Evolutionary conservation across 202 grass and related monocot genomes (phyloP).

Genomic region (Zoysia matrella): DNA sequence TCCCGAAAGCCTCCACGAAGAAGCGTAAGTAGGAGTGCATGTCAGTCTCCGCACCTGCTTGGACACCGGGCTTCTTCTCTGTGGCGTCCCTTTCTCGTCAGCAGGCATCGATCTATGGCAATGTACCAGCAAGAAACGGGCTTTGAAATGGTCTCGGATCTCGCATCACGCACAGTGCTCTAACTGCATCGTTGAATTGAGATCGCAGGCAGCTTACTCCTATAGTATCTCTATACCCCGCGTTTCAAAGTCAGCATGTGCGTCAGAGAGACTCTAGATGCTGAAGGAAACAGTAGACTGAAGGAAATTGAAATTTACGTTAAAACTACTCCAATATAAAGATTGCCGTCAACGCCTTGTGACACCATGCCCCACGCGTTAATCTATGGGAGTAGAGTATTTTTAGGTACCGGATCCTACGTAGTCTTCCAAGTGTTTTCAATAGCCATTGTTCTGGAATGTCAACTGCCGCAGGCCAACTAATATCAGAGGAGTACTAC

Average conservation of each 20-base stretch:
- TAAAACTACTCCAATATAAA: background rate
- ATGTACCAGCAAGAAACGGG: background rate
- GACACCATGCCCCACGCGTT: background rate
- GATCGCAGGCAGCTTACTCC: background rate
- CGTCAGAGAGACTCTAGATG: background rate
- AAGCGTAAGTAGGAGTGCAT: no score
- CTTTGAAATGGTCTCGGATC: background rate
- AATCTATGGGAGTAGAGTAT: background rate
- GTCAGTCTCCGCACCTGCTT: no score
- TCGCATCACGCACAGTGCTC: background rate
- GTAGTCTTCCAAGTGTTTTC: background rate
- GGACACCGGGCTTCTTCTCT: no score
- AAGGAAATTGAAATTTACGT: background rate
- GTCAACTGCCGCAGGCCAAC: background rate
- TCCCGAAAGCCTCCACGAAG: no score
- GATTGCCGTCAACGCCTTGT: background rate
- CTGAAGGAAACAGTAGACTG: background rate
- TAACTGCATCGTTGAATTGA: background rate
- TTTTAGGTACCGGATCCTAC: background rate
- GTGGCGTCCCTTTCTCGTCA: no score
- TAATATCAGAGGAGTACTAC: background rate
- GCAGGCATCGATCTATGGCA: background rate
- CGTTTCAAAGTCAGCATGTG: background rate
- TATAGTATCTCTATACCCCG: background rate
- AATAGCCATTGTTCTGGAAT: background rate